phyloP scores from a whole-genome alignment of 1,284 basidiomycete genomes.

The Neotropicomus parvogracilis region DNA sequence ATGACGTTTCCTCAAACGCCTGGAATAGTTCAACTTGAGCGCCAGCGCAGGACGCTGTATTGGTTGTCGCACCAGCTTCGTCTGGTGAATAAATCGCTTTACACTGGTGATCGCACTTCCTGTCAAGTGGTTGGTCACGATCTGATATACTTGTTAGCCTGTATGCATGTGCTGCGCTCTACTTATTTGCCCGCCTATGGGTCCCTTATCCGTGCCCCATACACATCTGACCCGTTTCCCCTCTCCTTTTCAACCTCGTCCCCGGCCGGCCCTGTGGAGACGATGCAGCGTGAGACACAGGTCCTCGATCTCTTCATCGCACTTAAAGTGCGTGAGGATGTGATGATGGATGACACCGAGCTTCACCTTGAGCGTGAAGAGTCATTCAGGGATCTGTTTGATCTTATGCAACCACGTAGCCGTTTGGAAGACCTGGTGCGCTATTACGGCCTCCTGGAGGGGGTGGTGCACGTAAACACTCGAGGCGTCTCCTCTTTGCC shows the following conservation, averaged over 20 bases:
- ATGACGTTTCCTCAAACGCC: conserved; percentile 48
- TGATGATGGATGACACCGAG: conserved; percentile 65
- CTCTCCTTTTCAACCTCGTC: conserved; percentile 31
- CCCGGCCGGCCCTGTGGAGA: conserved; percentile 23
- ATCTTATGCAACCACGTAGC: conserved; percentile 65
- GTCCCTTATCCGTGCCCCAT: conserved; percentile 58
- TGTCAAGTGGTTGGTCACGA: background rate
- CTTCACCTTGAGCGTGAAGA: conserved; percentile 71
- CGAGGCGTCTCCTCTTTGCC: conserved; percentile 13
- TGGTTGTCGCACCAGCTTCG: conserved; percentile 65
- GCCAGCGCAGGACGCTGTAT: conserved; percentile 61
- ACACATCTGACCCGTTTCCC: conserved; percentile 75
- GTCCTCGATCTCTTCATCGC: conserved; percentile 75
- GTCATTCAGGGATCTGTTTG: conserved; percentile 71
- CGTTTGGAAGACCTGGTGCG: conserved; percentile 70
- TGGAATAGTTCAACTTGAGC: conserved; percentile 39
- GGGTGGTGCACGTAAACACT: conserved; percentile 39
- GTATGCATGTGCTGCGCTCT: conserved; percentile 74
- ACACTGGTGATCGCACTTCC: conserved; percentile 48
- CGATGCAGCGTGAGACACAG: conserved; percentile 61
- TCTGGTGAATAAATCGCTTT: conserved; percentile 61
- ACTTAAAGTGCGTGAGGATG: conserved; percentile 72
- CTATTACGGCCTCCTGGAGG: conserved; percentile 53
- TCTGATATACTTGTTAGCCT: conserved; percentile 42
- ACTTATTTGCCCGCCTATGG: conserved; percentile 65